Base-by-base conservation (phyloP, 2,329 filamentous ascomycete species). In the Dothideomycetidae sp. region DNA sequence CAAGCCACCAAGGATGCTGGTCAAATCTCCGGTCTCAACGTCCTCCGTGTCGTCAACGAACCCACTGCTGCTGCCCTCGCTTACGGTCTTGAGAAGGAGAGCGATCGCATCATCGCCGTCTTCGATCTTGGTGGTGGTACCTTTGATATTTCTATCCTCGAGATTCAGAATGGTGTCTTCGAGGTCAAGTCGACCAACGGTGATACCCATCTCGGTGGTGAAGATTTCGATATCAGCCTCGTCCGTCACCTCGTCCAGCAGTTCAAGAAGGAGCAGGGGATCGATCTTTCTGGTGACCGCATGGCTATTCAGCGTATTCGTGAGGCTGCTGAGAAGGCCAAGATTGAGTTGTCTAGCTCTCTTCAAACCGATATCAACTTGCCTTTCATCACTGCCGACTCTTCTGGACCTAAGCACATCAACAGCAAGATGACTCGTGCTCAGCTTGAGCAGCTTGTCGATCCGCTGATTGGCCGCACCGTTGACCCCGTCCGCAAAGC, bases 301-400 rank as follows among this genome's bases (percentile, higher is more conserved):
- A 94, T 94, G 86, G 88, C 88, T 52, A 93, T 96, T 58, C 88
- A 94, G 75, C 80, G 88, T 76, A 94, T 96, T 61, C 86, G 88
- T 67, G 88, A 94, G 70, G 88, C 86, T 51, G 85, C 86, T 51
- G 88, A 96, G 75, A 94, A 94, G 78, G 88, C 88, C 59, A 96
- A 96, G 83, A 94, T 94, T 55, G 88, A 94, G 69, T 71, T 96
- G 50, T 96, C 88, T 10, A 94, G 86, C 21, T 86, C 86, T 41
- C 75, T 86, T 50, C 83, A 93, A 64, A 96, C 88, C 50, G 88
- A 94, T 57, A 94, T 96, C 68, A 93, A 93, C 73, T 76, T 96
- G 57, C 88, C 88, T 49, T 96, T 96, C 75, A 94, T 96, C 66
- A 93, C 86, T 60, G 88, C 88, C 54, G 86, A 94, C 59, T 74